Base-by-base conservation (phyloP, 2,329 filamentous ascomycete species). In the Penicillium sp. region DNA sequence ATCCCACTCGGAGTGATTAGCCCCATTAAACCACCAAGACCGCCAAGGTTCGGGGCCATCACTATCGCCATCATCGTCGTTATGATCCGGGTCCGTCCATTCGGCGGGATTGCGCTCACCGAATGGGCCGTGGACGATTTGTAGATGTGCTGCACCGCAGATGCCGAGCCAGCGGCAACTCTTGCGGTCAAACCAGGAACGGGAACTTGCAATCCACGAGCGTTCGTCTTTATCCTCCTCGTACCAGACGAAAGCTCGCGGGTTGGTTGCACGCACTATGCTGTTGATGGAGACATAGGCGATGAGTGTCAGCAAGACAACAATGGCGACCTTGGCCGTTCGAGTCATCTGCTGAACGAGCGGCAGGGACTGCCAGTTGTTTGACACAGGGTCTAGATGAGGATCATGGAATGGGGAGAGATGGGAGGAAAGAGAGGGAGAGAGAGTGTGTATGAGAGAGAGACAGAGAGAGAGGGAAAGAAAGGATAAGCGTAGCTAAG, bases 121-220 rank as follows among this genome's bases (percentile, higher is more conserved):
- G 57, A 73, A 68, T 58, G 56, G 60, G 39, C 59, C 66, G 19
- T 83, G 81, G 66, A 87, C 86, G 40, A 77, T 83, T 49, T 83
- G 80, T 61, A 92, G 77, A 68, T 95, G 90, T 48, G 88, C 79
- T n/a, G 90, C 71, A 21, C 91, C 91, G 69, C 92, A 96, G 24
- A 95, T 72, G 29, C 89, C 83, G 37, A 96, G 75, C 88, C 88
- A 95, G 42, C 85, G 84, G 70, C 92, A 96, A 7, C 85, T 79
- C 67, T 91, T 91, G 28, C 89, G 82, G 71, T 92, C 89, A 55
- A 87, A 71, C 83, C 88, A 92, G 66, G 87, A 87, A 33, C 85
- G 85, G 13, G 88, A 90, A 16, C 83, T 87, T 42, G 83, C 79
- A 44, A 92, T 84, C 89, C 89, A 93, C 61, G 74, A 76, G 54